These are phyloP conservation scores for Phlegmacium glaucopus DNA, from an alignment of 768 basidiomycete species.

Conservation along the genomic window DNA sequence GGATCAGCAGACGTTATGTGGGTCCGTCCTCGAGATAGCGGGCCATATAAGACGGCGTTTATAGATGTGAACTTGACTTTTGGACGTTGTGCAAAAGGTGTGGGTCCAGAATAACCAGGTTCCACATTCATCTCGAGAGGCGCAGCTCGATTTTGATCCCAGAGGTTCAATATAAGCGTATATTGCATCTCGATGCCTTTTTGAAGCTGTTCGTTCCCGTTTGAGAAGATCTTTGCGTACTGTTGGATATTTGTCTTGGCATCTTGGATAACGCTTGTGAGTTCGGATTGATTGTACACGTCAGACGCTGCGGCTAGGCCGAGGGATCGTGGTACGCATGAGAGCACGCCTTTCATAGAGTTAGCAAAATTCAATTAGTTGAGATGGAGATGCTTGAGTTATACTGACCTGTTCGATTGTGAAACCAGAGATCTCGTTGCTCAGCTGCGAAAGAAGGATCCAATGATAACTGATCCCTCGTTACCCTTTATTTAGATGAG, in stretches of 20 bases:
- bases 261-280: slow-evolving; percentile 14
- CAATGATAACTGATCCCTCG: slow-evolving; percentile 21
- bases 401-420: slow-evolving; percentile 25
- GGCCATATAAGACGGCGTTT: slow-evolving; percentile 30
- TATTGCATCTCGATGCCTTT: slow-evolving; percentile 30
- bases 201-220: slow-evolving; percentile 26
- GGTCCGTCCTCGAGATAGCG: slow-evolving; percentile 43
- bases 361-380: no score
- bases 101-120: slow-evolving; percentile 31
- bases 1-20: slow-evolving; percentile 41
- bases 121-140: slow-evolving; percentile 31
- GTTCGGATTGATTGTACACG: slow-evolving; percentile 17
- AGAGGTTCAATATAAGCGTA: slow-evolving; percentile 19
- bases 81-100: slow-evolving; percentile 16
- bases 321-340: slow-evolving; percentile 28
- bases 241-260: slow-evolving; percentile 17
- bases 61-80: slow-evolving; percentile 27
- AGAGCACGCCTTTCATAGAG: slow-evolving; percentile 17
- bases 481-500: no score
- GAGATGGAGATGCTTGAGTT: not conserved
- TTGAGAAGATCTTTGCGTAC: slow-evolving; percentile 26
- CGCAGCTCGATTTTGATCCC: slow-evolving; percentile 19
- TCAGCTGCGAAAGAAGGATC: slow-evolving; percentile 19
- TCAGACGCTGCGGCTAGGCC: slow-evolving; percentile 24
- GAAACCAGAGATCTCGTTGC: slow-evolving; percentile 24